These are phyloP conservation scores for Persicaria tinctoria DNA, from an alignment of 148 eudicot species.

Conservation along the genomic window DNA sequence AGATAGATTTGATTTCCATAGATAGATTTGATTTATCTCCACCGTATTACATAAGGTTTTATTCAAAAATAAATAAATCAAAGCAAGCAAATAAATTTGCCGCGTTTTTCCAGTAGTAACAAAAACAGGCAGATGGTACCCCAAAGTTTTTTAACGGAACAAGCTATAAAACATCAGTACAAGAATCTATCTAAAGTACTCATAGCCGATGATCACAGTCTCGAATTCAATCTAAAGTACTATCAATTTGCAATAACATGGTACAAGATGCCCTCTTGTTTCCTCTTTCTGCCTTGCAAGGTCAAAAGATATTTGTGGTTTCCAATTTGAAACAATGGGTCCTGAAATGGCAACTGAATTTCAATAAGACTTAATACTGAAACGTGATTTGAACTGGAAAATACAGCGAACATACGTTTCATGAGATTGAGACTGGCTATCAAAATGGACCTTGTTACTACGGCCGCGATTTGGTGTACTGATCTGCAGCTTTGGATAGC, in stretches of 20 bases:
- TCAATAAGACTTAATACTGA: background rate
- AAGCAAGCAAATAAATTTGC: background rate
- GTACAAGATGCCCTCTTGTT: background rate
- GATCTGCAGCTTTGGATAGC: conserved; percentile 74
- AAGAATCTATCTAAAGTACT: background rate
- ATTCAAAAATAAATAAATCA: background rate
- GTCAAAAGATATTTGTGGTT: background rate
- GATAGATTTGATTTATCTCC: background rate
- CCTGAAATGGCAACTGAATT: background rate
- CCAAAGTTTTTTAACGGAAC: background rate
- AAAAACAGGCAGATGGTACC: background rate
- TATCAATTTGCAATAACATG: conserved; percentile 2
- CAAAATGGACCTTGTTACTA: conserved; percentile 10
- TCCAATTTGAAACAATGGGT: background rate
- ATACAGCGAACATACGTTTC: background rate
- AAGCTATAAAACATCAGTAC: background rate
- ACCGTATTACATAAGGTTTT: background rate
- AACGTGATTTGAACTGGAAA: background rate
- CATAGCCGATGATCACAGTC: background rate
- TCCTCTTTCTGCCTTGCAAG: background rate
- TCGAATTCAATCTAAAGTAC: background rate
- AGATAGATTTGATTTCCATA: too few species aligned
- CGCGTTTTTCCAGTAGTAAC: background rate
- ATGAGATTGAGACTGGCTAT: background rate
- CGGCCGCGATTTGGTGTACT: conserved; percentile 44